Conservation (phyloP, 495 filamentous ascomycete species). For the Glonium stellatum region DNA sequence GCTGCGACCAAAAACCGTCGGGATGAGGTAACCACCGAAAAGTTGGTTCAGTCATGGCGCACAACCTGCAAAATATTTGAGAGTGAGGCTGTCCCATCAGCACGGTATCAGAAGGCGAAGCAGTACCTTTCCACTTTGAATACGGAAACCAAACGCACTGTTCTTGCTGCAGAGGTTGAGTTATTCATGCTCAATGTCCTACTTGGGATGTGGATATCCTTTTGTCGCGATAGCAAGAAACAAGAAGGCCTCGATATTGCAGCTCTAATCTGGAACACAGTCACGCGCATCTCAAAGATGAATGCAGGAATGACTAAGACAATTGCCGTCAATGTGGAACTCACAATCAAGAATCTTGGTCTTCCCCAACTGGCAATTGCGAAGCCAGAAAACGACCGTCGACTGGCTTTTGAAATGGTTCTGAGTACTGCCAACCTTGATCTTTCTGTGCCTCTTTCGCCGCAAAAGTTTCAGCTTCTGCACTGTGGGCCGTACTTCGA, state of each 20-base stretch:
- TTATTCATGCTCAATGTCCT: slow-evolving; percentile 44
- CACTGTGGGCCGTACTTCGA: slow-evolving; percentile 70
- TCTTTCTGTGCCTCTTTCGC: slow-evolving; percentile 29
- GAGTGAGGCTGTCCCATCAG: slow-evolving; percentile 14
- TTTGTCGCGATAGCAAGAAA: slow-evolving; percentile 25
- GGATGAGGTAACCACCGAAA: slow-evolving; percentile 24
- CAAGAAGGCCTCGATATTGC: slow-evolving; percentile 23
- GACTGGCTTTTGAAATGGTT: slow-evolving; percentile 38
- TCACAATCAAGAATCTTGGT: slow-evolving; percentile 28
- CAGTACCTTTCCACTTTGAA: slow-evolving; percentile 31
- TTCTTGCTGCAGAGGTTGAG: slow-evolving; percentile 41
- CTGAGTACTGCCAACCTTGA: slow-evolving; percentile 22
- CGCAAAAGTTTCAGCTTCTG: slow-evolving; percentile 54
- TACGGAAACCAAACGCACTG: slow-evolving; percentile 21
- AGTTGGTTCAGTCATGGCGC: slow-evolving; percentile 25
- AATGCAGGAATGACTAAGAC: slow-evolving; percentile 33
- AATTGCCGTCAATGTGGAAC: slow-evolving; percentile 25
- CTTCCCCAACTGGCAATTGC: slow-evolving; percentile 30
- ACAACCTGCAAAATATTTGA: slow-evolving; percentile 27
- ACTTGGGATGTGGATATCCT: slow-evolving; percentile 31
- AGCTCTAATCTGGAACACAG: slow-evolving; percentile 30
- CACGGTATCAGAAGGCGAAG: slow-evolving; percentile 27
- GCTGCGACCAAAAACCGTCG: slow-evolving; percentile 28
- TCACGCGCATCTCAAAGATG: slow-evolving; percentile 16
- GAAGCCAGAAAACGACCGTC: slow-evolving; percentile 22